Evolutionary conservation across 2,329 filamentous ascomycete species (phyloP).

Genomic region (Pyrenochaeta sp.): DNA sequence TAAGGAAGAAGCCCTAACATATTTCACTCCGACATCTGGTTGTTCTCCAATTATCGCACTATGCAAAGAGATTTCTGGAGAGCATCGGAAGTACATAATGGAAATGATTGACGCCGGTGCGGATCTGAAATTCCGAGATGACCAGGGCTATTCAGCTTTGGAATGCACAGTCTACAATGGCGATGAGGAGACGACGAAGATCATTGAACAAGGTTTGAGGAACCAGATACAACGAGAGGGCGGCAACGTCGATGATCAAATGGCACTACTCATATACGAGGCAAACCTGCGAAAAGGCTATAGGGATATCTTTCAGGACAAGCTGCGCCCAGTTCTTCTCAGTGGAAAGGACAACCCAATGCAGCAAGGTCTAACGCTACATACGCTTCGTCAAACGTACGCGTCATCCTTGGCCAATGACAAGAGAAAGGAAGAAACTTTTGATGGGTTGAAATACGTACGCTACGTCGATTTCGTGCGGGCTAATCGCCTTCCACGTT

Average conservation of each 20-base stretch:
- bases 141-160: conserved; percentile 48
- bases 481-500: conserved; percentile 34
- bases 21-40: conserved; percentile 34
- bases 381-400: no score
- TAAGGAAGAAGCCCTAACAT: conserved; percentile 30
- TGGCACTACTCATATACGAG: no score
- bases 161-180: conserved; percentile 49
- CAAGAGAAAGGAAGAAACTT: conserved; percentile 24
- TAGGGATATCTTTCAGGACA: no score
- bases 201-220: conserved; percentile 38
- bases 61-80: conserved; percentile 49
- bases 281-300: no score
- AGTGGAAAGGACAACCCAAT: no score
- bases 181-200: conserved; percentile 25
- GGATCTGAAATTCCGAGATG: conserved; percentile 42
- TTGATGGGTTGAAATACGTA: conserved; percentile 40
- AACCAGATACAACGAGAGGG: no score
- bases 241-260: no score
- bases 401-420: conserved; percentile 19
- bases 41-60: conserved; percentile 49
- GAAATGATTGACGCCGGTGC: conserved; percentile 44
- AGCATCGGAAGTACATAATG: conserved; percentile 45
- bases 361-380: no score
- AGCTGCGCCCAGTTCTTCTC: no score
- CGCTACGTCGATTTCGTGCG: conserved; percentile 35